These are phyloP conservation scores for Tuber magnatum DNA, from an alignment of 495 filamentous ascomycete species.

Conservation along the genomic window DNA sequence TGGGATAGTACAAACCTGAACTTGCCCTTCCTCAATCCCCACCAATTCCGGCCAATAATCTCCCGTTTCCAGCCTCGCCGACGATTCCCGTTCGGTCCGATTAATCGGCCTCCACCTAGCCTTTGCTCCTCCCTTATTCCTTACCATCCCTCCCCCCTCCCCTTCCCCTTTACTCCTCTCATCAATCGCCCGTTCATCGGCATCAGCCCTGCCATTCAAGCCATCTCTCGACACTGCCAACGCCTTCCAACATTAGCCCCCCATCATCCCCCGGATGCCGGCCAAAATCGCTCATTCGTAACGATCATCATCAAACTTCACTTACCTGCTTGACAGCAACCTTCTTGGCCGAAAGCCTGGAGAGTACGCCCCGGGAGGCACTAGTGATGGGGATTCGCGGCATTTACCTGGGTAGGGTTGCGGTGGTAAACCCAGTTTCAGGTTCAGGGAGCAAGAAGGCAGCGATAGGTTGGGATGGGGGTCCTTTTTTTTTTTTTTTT, in stretches of 20 bases:
- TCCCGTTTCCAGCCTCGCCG: not conserved
- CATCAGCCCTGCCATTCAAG: not conserved
- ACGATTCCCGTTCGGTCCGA: not conserved
- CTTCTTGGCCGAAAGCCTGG: not conserved
- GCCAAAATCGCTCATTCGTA: not conserved
- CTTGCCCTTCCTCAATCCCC: not conserved
- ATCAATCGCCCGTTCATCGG: not conserved
- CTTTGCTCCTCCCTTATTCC: not conserved
- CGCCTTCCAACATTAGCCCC: not conserved
- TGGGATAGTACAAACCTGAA: not conserved
- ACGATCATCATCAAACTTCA: not conserved
- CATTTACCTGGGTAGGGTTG: not conserved
- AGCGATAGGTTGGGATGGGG: not conserved
- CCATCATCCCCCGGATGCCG: not conserved
- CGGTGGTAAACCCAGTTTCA: not conserved
- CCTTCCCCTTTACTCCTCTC: not conserved
- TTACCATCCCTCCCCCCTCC: not conserved
- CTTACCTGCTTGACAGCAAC: constrained; percentile 2
- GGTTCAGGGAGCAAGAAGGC: not conserved
- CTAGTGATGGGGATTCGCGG: not conserved
- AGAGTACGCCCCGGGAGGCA: not conserved
- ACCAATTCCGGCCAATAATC: constrained; percentile 1
- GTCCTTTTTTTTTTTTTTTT: not conserved
- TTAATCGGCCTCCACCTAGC: not conserved
- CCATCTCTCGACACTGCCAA: not conserved